Percentiles rank a stretch among this genome's conserved stretches.
phyloP scores from a whole-genome alignment of 2,329 filamentous ascomycete species.

The Ceratocystis colombiana region DNA sequence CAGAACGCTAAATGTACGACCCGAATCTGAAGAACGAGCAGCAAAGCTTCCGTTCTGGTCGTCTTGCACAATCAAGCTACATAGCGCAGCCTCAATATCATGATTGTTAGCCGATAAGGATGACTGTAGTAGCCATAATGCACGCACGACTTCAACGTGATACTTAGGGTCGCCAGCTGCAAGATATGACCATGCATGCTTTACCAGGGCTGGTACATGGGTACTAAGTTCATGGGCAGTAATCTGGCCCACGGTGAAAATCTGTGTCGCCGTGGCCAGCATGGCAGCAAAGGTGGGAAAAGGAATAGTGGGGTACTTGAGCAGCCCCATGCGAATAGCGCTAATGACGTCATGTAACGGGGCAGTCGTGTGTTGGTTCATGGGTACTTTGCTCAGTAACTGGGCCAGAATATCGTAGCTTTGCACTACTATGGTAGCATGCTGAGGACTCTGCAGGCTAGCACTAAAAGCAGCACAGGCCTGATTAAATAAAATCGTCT shows the following conservation, averaged over 20 bases:
- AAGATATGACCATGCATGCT: conserved; percentile 67
- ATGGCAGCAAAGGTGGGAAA: conserved; percentile 51
- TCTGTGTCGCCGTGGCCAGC: conserved; percentile 35
- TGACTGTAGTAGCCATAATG: conserved; percentile 74
- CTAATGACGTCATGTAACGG: conserved; percentile 15
- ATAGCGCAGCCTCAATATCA: conserved; percentile 70
- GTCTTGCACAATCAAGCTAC: conserved; percentile 53
- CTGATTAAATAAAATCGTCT: conserved; percentile 51
- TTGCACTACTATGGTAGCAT: conserved; percentile 43
- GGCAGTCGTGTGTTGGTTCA: conserved; percentile 11
- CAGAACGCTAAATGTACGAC: conserved; percentile 60
- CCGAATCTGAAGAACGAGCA: conserved; percentile 47
- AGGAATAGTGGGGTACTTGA: conserved; percentile 41
- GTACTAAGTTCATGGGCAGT: conserved; percentile 40
- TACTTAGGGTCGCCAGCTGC: conserved; percentile 79
- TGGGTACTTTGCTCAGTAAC: conserved; percentile 42
- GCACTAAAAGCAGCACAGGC: conserved; percentile 44
- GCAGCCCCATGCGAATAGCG: conserved; percentile 36
- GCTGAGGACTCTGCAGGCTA: conserved; percentile 36
- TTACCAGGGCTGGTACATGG: conserved; percentile 58
- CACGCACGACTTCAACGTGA: conserved; percentile 83
- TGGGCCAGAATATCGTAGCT: conserved; percentile 51
- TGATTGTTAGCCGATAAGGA: conserved; percentile 56
- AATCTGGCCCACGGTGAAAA: conserved; percentile 19
- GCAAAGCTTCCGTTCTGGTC: conserved; percentile 41